Evolutionary conservation across 306 rosid genomes (phyloP), one percentile per base, ranked within the genome.

Genomic region (Carpinus fangiana): DNA sequence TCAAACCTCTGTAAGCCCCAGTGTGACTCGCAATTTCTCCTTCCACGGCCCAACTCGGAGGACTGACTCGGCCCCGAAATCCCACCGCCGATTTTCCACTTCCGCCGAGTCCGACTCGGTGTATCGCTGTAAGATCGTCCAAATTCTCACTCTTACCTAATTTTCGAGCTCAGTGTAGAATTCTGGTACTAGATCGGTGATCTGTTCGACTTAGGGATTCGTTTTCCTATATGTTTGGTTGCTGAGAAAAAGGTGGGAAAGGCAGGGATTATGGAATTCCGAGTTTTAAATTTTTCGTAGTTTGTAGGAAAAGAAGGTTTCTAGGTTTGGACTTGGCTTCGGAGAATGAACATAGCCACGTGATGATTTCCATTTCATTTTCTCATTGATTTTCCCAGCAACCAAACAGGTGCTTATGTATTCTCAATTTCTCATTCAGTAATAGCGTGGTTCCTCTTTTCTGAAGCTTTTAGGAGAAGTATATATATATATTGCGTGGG

Each of bases 21-120:
- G 81, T 61, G 85, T 70, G 81, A 81, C 55, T 73, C 70, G 73
- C 74, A 20, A 59, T 36, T 78, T 76, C 60, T 78, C 85, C 73
- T 76, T 59, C 12, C 60, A 72, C 20, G 17, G 20, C 78, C 77
- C 51, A 73, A 61, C 78, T 70, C 75, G 85, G 76, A 41, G 73
- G 51, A 80, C 52, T 18, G 54, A 55, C 64, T 59, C 54, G 20
- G 34, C 83, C 75, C 78, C 73, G 78, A 17, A 76, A 36, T 83
- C 43, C 53, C 78, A 18, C 31, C 78, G 67, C 78, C 61, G 18
- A 77, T 61, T 84, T 74, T 13, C 72, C 31, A 38, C n/a, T 55
- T 59, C 52, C 68, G 48, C 72, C 81, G 78, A 38, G 67, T 74
- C 74, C 50, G 45, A 70, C 77, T 82, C 80, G 74, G 73, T 57